phyloP scores from a whole-genome alignment of 2,329 filamentous ascomycete species.

The Aspergillus ustus region DNA sequence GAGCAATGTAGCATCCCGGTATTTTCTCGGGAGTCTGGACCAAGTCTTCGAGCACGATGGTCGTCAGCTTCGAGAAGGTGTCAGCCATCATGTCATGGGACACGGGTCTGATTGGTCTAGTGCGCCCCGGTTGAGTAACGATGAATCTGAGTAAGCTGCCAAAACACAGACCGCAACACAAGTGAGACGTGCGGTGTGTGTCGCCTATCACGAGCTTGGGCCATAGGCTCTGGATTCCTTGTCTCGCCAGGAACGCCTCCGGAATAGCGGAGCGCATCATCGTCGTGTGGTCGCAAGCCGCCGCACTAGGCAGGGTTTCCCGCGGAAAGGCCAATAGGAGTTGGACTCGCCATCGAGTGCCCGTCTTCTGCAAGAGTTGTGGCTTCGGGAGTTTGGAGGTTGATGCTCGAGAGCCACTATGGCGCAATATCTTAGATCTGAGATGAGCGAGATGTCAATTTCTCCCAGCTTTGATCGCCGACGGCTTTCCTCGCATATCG shows the following conservation, averaged over 20 bases:
- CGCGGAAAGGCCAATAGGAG: constrained; percentile 18
- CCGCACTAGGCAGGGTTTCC: constrained; percentile 19
- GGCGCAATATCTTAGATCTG: neutral
- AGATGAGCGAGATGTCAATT: neutral
- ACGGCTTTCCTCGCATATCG: constrained; percentile 4
- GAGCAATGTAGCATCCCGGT: neutral
- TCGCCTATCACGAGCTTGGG: neutral
- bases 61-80: constrained; percentile 9
- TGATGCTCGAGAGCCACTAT: neutral
- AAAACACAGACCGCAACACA: neutral
- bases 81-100: constrained; percentile 1
- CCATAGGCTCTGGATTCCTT: neutral
- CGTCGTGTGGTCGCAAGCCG: neutral
- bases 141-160: neutral
- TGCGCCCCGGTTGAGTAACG: neutral
- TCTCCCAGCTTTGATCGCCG: neutral
- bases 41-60: constrained; percentile 2
- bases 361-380: constrained; percentile 3
- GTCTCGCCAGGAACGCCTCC: neutral
- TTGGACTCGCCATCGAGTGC: constrained; percentile 10
- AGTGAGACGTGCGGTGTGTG: neutral
- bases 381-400: neutral
- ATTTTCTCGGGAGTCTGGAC: constrained; percentile 1
- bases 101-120: constrained; percentile 1
- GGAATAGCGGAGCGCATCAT: neutral